Evolutionary conservation across 495 filamentous ascomycete species (phyloP).

Genomic region (Aspergillus funiculosus): DNA sequence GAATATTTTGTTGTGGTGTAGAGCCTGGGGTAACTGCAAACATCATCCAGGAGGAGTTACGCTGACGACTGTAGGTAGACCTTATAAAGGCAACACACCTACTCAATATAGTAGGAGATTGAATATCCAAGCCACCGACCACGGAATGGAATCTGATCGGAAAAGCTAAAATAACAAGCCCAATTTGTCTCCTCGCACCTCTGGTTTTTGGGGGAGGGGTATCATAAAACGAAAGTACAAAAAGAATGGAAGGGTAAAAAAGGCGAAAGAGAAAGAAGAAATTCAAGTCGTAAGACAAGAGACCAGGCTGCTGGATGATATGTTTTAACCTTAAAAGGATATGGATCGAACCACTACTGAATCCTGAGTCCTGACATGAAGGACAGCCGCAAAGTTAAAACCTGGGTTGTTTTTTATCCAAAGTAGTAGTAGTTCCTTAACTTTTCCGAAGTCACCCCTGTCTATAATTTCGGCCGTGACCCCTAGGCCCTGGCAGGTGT

Average conservation of each 20-base stretch:
- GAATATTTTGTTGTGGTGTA: constrained; percentile 1
- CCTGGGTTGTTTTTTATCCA: background rate
- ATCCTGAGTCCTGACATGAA: background rate
- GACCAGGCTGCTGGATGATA: too few relatives aligned
- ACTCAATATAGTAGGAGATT: too few relatives aligned
- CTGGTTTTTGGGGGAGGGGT: background rate
- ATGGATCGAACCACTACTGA: too few relatives aligned
- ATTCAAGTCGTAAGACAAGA: background rate
- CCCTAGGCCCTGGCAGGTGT: too few relatives aligned
- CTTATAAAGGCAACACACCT: too few relatives aligned
- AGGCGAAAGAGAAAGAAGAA: background rate
- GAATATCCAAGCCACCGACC: background rate
- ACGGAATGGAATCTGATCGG: background rate
- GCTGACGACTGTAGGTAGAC: background rate
- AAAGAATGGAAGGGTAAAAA: background rate
- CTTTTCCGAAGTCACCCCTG: too few relatives aligned
- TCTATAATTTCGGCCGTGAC: too few relatives aligned
- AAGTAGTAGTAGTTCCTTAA: too few relatives aligned
- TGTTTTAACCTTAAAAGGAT: background rate
- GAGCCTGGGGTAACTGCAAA: background rate
- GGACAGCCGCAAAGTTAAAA: background rate
- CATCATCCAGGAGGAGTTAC: constrained; percentile 6
- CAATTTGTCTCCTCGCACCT: background rate
- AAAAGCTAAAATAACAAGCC: background rate
- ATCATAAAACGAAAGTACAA: background rate